Evolutionary conservation across 768 basidiomycete genomes (phyloP), one percentile per base, ranked within the genome.

Genomic region (Russula emetica): DNA sequence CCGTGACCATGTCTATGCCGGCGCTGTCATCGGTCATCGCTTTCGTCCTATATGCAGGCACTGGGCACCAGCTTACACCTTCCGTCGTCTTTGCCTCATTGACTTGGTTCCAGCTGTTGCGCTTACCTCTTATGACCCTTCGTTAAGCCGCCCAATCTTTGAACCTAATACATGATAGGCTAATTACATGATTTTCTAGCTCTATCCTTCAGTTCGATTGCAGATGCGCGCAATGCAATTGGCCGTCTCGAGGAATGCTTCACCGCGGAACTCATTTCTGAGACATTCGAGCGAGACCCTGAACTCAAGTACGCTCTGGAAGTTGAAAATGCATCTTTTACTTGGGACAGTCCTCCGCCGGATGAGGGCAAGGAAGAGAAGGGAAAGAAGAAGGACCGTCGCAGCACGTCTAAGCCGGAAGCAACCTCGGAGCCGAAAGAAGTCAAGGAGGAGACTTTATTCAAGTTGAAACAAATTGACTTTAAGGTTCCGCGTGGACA

Each of bases 181-280:
- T 52, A 11, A 54, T 32, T 28, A 53, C 58, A 47, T 32, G 63
- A 36, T n/a, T 54, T 51, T 68, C n/a, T 57, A 90, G 87, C 87
- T 18, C 69, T 86, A 63, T 81, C 88, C 2, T 82, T 93, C 58
- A 86, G 87, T 62, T 73, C 92, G n/a, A 87, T 88, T 66, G 85
- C 91, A 5, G 95, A 98, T 67, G 94, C 94, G 0, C 74, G 80
- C 52, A 94, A 90, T 69, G 95, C 94, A 2, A 78, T 83, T n/a
- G 76, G 77, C 9, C 89, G 95, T 49, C 79, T 98, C 1, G 79
- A 83, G 66, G 85, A 81, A 14, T 89, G 94, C 28, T 96, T 96
- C 71, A 86, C 87, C 57, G 92, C 93, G 2, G 94, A 98, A 72
- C 76, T 84, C 6, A 77, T 90, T 9, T 78, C 82, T 3, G 84